Evolutionary conservation across 163 green algal genomes (phyloP).

Genomic region (Chloromonas sp.): DNA sequence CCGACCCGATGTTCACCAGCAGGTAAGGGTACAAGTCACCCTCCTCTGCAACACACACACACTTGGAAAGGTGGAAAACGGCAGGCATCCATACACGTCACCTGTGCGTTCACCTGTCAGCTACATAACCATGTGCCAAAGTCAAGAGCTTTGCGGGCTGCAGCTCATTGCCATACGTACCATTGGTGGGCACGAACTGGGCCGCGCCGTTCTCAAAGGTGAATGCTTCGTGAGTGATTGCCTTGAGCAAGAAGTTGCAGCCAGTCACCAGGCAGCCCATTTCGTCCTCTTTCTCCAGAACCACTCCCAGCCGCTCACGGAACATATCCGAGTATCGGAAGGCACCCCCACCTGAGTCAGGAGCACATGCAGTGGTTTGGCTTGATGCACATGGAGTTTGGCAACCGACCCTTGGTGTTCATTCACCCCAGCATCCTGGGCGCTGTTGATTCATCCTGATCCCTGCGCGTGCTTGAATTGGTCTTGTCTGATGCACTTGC

Average conservation of each 20-base stretch:
- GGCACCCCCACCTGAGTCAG: slow-evolving; percentile 36
- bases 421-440: no score
- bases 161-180: slow-evolving; percentile 9
- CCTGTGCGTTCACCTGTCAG: not conserved
- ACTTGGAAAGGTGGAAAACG: not conserved
- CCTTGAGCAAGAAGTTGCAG: slow-evolving; percentile 93
- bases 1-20: slow-evolving; percentile 96
- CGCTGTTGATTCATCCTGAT: no score
- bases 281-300: slow-evolving; percentile 92
- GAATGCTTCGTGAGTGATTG: slow-evolving; percentile 93
- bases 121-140: no score
- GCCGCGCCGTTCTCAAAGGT: slow-evolving; percentile 59
- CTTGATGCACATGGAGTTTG: no score
- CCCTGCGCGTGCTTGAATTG: not conserved
- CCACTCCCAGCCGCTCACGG: slow-evolving; percentile 77
- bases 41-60: slow-evolving; percentile 35
- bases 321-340: slow-evolving; percentile 65
- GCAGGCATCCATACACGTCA: not conserved
- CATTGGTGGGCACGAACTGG: slow-evolving; percentile 40
- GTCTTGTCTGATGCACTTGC: slow-evolving; percentile 22
- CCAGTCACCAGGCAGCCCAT: slow-evolving; percentile 88
- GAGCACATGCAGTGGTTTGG: not conserved
- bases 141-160: no score
- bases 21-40: slow-evolving; percentile 88
- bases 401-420: no score